These are phyloP conservation scores for Claviceps sp. DNA, from an alignment of 2,329 filamentous ascomycete genomes.

Conservation along the genomic window DNA sequence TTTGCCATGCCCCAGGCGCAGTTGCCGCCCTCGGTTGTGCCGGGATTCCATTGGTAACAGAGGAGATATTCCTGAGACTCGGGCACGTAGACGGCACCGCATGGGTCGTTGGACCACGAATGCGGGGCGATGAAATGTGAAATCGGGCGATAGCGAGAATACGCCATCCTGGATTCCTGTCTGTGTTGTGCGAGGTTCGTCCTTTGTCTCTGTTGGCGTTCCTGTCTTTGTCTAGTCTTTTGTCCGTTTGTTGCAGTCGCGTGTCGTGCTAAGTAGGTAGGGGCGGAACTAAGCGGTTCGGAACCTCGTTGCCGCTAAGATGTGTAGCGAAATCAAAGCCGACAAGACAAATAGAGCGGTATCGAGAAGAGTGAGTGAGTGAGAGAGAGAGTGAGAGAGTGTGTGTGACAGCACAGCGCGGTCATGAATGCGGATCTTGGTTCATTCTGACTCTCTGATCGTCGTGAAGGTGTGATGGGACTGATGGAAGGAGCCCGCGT, in stretches of 20 bases:
- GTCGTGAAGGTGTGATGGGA: neutral
- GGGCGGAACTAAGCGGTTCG: too few species aligned
- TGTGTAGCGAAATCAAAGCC: too few species aligned
- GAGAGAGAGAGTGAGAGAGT: neutral
- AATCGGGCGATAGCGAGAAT: constrained; percentile 6
- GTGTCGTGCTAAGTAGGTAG: too few species aligned
- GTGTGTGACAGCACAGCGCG: neutral
- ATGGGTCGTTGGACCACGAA: constrained; percentile 27
- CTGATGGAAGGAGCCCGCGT: too few species aligned
- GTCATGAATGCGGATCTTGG: neutral
- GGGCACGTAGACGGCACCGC: constrained; percentile 28
- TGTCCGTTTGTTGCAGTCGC: neutral
- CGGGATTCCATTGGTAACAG: constrained; percentile 21
- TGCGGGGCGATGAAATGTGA: constrained; percentile 24
- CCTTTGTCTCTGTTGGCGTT: neutral
- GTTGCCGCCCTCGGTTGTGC: constrained; percentile 13
- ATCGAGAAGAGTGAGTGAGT: neutral
- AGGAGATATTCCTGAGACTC: constrained; percentile 27
- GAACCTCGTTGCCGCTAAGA: too few species aligned
- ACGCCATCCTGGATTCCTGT: constrained; percentile 1
- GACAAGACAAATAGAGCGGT: too few species aligned
- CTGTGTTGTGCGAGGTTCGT: neutral
- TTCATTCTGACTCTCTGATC: neutral
- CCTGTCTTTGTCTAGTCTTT: neutral
- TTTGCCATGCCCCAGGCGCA: constrained; percentile 19